These are phyloP conservation scores for Gossypium longicalyx DNA, from an alignment of 345 rosid genomes.

Conservation along the genomic window DNA sequence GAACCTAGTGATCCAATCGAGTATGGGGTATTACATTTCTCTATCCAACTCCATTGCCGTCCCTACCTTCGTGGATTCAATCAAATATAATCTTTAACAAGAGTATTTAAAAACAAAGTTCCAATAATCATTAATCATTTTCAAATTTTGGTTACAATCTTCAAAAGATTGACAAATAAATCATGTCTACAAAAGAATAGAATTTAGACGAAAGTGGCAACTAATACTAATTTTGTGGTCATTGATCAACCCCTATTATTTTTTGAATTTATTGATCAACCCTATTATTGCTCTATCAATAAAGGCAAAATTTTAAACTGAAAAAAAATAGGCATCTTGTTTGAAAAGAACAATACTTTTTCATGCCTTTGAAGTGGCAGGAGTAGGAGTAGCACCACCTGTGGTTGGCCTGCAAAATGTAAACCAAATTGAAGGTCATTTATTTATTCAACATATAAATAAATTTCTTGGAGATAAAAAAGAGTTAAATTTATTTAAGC, in stretches of 20 bases:
- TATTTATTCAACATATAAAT: neutral
- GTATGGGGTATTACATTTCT: too few species aligned
- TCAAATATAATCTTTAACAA: too few species aligned
- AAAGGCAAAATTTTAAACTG: neutral
- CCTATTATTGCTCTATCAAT: conserved; percentile 9
- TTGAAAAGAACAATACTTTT: neutral
- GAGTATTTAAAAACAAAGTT: neutral
- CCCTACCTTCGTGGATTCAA: too few species aligned
- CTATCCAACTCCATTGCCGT: too few species aligned
- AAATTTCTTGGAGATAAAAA: neutral
- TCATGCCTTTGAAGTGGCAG: conserved; percentile 35
- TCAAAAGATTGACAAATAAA: neutral
- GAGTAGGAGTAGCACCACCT: conserved; percentile 51
- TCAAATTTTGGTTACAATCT: neutral
- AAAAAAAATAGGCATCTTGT: neutral
- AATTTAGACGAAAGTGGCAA: neutral
- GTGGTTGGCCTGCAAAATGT: conserved; percentile 50
- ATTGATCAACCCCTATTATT: conserved; percentile 12
- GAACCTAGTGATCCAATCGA: too few species aligned
- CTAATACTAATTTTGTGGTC: conserved; percentile 1
- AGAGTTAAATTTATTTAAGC: too few species aligned
- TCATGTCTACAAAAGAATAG: conserved; percentile 15
- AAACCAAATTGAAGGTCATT: conserved; percentile 4
- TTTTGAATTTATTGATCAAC: too few species aligned
- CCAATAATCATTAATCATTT: neutral